These are phyloP conservation scores for Globisporangium emineosum DNA, from an alignment of 352 stramenopile species.

Conservation along the genomic window DNA sequence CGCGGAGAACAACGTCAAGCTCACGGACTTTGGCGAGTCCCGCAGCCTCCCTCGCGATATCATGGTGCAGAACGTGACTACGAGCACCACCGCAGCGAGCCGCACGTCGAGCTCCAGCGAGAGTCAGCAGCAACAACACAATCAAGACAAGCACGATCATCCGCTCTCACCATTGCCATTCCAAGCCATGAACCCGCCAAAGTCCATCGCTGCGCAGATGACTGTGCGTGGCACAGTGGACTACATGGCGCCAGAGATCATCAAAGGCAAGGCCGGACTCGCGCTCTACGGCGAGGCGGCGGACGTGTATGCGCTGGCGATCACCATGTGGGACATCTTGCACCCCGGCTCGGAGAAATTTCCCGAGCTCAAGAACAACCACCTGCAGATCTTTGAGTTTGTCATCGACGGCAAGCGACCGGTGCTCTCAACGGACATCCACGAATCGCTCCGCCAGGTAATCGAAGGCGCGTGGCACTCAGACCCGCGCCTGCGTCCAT, in stretches of 20 bases:
- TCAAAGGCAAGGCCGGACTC: conserved; percentile 53
- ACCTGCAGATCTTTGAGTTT: conserved; percentile 36
- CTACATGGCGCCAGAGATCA: conserved; percentile 83
- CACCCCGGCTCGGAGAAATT: conserved; percentile 51
- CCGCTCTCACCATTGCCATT: conserved; percentile 8
- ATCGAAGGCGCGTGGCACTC: conserved; percentile 21
- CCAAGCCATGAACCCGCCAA: conserved; percentile 10
- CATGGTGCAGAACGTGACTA: neutral
- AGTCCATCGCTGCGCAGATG: conserved; percentile 26
- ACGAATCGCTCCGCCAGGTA: conserved; percentile 18
- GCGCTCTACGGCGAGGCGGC: conserved; percentile 60
- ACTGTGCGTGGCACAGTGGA: conserved; percentile 70
- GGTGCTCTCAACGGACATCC: conserved; percentile 6
- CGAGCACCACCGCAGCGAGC: neutral
- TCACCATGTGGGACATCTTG: conserved; percentile 81
- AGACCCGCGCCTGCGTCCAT: conserved; percentile 18
- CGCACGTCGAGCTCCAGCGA: conserved; percentile 4
- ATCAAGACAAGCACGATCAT: neutral
- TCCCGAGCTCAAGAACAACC: conserved; percentile 26
- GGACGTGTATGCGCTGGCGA: conserved; percentile 70
- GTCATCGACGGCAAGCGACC: conserved; percentile 42
- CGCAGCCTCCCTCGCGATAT: conserved; percentile 25
- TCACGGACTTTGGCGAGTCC: conserved; percentile 79
- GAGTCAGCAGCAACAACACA: neutral
- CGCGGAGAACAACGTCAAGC: conserved; percentile 54